A percentile compares a stretch with the other conserved stretches of the same genome.
Evolutionary conservation across 179 eudicot species (phyloP).

Genomic region (Corrigiola litoralis): DNA sequence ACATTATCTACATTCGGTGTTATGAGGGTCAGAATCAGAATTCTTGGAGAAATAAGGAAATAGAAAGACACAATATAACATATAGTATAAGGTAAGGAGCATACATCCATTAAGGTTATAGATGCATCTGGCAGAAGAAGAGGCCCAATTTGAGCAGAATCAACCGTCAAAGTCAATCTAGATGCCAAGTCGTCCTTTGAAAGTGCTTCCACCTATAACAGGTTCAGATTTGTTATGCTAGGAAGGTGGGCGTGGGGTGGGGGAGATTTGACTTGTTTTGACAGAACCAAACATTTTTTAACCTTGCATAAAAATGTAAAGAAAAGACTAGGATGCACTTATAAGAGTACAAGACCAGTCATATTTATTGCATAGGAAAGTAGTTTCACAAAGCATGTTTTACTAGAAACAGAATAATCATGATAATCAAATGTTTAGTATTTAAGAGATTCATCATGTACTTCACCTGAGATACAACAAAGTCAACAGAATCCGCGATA

Average conservation of each 20-base stretch:
- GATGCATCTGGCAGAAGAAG: conserved; percentile 69
- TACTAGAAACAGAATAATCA: background rate
- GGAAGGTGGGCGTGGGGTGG: too few relatives aligned
- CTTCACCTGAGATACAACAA: conserved; percentile 93
- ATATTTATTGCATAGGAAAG: too few relatives aligned
- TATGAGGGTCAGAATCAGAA: background rate
- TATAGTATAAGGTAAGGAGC: conserved; percentile 17
- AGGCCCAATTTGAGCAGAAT: conserved; percentile 70
- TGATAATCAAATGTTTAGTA: background rate
- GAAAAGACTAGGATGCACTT: background rate
- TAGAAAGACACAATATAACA: too few relatives aligned
- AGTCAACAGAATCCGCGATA: conserved; percentile 98
- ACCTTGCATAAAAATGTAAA: background rate
- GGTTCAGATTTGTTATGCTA: conserved; percentile 1
- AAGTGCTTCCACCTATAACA: conserved; percentile 75
- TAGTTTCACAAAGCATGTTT: too few relatives aligned
- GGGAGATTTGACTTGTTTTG: too few relatives aligned
- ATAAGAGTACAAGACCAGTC: background rate
- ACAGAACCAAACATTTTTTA: background rate
- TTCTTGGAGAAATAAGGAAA: background rate
- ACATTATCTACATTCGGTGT: too few relatives aligned
- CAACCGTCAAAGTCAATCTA: conserved; percentile 73
- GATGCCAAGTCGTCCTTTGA: conserved; percentile 88
- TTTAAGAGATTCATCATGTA: background rate
- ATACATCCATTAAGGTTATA: conserved; percentile 89